phyloP scores from a whole-genome alignment of 2,329 filamentous ascomycete genomes.

The Beauveria asiatica region DNA sequence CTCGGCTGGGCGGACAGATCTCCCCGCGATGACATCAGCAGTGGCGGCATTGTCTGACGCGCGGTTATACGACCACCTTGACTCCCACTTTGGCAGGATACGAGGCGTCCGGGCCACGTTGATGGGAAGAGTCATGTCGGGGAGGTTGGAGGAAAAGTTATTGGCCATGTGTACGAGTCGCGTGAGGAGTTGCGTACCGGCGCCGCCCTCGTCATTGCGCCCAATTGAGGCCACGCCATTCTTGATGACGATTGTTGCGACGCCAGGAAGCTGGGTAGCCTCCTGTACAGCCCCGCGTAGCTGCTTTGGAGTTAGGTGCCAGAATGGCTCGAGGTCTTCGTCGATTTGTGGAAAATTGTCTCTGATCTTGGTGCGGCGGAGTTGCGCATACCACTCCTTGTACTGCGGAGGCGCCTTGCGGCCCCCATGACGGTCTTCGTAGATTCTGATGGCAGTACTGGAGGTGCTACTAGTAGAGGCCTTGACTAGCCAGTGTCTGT shows the following conservation, averaged over 20 bases:
- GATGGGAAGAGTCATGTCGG: conserved; percentile 77
- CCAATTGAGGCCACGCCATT: conserved; percentile 46
- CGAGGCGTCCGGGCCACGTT: conserved; percentile 51
- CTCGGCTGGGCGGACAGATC: conserved; percentile 6
- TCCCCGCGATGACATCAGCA: conserved; percentile 10
- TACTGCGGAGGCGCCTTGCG: conserved; percentile 73
- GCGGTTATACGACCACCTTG: conserved; percentile 24
- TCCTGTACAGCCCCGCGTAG: conserved; percentile 51
- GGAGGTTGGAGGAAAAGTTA: conserved; percentile 62
- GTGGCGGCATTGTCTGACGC: conserved; percentile 5
- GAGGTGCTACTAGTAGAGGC: conserved; percentile 40
- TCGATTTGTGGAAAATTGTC: conserved; percentile 79
- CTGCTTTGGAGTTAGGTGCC: conserved; percentile 59
- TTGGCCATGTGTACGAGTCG: conserved; percentile 58
- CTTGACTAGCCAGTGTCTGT: conserved; percentile 40
- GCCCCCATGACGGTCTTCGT: conserved; percentile 46
- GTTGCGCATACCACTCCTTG: conserved; percentile 76
- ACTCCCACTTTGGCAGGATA: conserved; percentile 51
- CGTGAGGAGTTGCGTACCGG: conserved; percentile 29
- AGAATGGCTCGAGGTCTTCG: conserved; percentile 66
- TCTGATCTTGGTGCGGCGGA: conserved; percentile 62
- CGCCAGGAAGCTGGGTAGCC: conserved; percentile 31
- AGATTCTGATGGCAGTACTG: conserved; percentile 37
- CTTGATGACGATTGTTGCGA: conserved; percentile 49
- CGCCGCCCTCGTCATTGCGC: conserved; percentile 27